Percentiles rank a stretch among this genome's conserved stretches.
Evolutionary conservation across 495 filamentous ascomycete species (phyloP).

Genomic region (Penicillium desertorum): DNA sequence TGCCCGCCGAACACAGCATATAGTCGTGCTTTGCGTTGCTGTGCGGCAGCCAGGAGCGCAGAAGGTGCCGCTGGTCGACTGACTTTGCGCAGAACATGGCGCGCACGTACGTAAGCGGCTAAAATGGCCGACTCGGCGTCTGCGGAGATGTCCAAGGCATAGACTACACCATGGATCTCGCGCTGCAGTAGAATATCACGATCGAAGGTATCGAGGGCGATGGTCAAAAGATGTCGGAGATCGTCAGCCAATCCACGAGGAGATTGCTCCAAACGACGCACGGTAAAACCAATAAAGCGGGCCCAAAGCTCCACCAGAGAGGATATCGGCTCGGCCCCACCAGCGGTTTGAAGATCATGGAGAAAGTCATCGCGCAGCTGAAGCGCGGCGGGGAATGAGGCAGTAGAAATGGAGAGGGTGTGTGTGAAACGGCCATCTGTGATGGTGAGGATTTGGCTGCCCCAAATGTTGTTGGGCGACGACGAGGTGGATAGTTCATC

Average conservation of each 20-base stretch:
- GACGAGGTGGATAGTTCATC: constrained; percentile 1
- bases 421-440: constrained; percentile 12
- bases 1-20: constrained; percentile 6
- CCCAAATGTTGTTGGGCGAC: too few relatives aligned
- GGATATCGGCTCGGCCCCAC: constrained; percentile 11
- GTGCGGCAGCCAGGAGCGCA: background rate
- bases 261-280: constrained; percentile 9
- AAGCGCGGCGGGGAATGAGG: constrained; percentile 12
- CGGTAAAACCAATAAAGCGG: constrained; percentile 15
- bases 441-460: constrained; percentile 13
- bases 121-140: constrained; percentile 21
- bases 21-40: background rate
- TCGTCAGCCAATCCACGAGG: constrained; percentile 6
- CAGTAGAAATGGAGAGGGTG: constrained; percentile 9
- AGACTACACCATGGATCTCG: constrained; percentile 11
- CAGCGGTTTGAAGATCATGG: constrained; percentile 14
- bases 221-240: background rate
- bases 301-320: constrained; percentile 16
- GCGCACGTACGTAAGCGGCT: constrained; percentile 17
- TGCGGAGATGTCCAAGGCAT: constrained; percentile 6
- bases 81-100: constrained; percentile 9
- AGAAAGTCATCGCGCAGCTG: constrained; percentile 14
- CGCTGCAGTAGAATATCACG: constrained; percentile 9
- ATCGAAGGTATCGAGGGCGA: constrained; percentile 1
- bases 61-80: background rate